Percentiles rank a stretch among this genome's conserved stretches.
Evolutionary conservation across 2,329 filamentous ascomycete genomes (phyloP).

Genomic region (Remersonia thermophila): DNA sequence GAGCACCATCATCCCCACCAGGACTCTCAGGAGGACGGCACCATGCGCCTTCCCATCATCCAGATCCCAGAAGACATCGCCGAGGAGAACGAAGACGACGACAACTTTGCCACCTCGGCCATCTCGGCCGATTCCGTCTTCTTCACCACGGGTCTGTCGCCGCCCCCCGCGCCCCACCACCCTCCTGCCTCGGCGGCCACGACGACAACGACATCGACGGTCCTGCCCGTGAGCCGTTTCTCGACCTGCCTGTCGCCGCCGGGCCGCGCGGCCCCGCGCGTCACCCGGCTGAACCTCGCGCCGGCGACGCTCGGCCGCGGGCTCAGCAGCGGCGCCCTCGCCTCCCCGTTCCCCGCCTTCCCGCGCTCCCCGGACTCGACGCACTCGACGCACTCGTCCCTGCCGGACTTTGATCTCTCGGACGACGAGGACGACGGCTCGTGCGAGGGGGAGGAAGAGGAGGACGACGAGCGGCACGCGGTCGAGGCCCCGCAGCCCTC

Average conservation of each 20-base stretch:
- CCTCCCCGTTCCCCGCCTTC: too few species aligned
- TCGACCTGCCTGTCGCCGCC: constrained; percentile 16
- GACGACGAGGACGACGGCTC: too few species aligned
- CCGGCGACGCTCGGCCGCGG: background rate
- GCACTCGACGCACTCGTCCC: too few species aligned
- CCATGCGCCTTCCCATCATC: constrained; percentile 20
- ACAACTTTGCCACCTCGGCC: constrained; percentile 48
- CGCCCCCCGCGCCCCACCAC: constrained; percentile 37
- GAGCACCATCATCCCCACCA: constrained; percentile 21
- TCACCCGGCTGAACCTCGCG: background rate
- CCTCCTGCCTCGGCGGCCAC: too few species aligned
- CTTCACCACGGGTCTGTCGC: constrained; percentile 36
- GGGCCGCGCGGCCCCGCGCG: background rate
- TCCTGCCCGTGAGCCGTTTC: constrained; percentile 11
- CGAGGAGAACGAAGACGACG: constrained; percentile 45
- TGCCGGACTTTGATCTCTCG: too few species aligned
- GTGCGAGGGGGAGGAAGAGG: constrained; percentile 1
- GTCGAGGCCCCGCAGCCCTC: too few species aligned
- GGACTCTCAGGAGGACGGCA: constrained; percentile 23
- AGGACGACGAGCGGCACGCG: background rate
- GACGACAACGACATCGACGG: constrained; percentile 11
- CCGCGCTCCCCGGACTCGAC: too few species aligned
- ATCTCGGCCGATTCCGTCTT: constrained; percentile 33
- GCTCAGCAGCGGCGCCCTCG: too few species aligned
- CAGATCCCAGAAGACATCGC: constrained; percentile 34